A percentile compares a stretch with the other conserved stretches of the same genome.
phyloP scores from a whole-genome alignment of 495 filamentous ascomycete species.

The Penicillium antarcticum region DNA sequence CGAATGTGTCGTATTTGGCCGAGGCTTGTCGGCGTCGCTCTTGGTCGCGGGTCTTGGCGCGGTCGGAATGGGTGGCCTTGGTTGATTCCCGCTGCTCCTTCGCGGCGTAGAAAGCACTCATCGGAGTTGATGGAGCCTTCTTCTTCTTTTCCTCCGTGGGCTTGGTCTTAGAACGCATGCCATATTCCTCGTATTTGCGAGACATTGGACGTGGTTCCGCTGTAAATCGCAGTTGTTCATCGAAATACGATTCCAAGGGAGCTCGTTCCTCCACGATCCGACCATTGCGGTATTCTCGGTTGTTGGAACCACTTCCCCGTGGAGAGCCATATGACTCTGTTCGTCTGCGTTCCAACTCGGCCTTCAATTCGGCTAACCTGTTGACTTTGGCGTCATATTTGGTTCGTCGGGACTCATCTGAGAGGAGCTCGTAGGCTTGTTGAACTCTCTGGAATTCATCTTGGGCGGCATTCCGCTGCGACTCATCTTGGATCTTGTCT shows the following conservation, averaged over 20 bases:
- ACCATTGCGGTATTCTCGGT: constrained; percentile 45
- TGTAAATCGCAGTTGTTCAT: constrained; percentile 34
- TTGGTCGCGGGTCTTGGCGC: constrained; percentile 48
- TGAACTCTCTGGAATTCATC: constrained; percentile 92
- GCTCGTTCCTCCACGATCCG: constrained; percentile 45
- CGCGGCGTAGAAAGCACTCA: constrained; percentile 19
- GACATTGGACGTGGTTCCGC: constrained; percentile 37
- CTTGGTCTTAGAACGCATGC: constrained; percentile 32
- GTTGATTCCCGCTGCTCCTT: constrained; percentile 32
- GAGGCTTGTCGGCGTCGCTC: constrained; percentile 46
- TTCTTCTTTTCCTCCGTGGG: constrained; percentile 32
- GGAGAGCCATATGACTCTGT: constrained; percentile 20
- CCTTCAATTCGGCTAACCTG: constrained; percentile 53
- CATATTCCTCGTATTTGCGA: constrained; percentile 43
- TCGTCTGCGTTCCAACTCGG: constrained; percentile 44
- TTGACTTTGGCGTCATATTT: constrained; percentile 76
- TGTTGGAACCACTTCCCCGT: constrained; percentile 19
- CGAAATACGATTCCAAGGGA: constrained; percentile 37
- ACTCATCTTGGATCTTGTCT: constrained; percentile 84
- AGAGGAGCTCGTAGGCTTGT: constrained; percentile 87
- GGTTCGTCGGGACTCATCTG: constrained; percentile 65
- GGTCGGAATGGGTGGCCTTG: constrained; percentile 31
- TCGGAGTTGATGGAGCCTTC: constrained; percentile 30
- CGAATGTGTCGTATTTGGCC: constrained; percentile 38
- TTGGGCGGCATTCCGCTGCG: constrained; percentile 62